A percentile compares a stretch with the other conserved stretches of the same genome.
Conservation (phyloP, 1,284 basidiomycete genomes). For the Boletellus deceptivus region DNA sequence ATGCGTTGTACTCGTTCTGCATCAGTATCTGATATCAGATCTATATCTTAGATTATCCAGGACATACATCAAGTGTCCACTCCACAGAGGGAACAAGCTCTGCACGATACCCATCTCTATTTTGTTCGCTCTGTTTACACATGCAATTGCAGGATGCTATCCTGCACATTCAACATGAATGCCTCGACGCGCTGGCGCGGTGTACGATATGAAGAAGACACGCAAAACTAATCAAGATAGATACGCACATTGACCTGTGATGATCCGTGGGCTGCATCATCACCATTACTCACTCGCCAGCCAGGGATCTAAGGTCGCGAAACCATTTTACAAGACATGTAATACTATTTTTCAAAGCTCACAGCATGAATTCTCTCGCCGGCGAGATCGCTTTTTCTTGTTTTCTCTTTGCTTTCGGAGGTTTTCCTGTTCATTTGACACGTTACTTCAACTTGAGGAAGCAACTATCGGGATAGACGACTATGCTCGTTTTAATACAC, state of each 20-base stretch:
- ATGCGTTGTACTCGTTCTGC: not conserved
- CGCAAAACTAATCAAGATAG: not conserved
- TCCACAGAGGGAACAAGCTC: not conserved
- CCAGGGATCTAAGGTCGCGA: not conserved
- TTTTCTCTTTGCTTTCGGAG: not conserved
- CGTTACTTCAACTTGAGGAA: not conserved
- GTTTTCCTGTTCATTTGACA: not conserved
- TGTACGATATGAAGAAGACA: constrained; percentile 25
- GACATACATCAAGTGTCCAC: not conserved
- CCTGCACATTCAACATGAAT: constrained; percentile 1
- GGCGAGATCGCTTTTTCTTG: not conserved
- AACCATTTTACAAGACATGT: constrained; percentile 3
- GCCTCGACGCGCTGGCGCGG: constrained; percentile 13
- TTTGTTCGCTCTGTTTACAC: not conserved
- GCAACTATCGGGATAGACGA: constrained; percentile 5
- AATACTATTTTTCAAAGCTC: constrained; percentile 4
- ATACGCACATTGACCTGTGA: not conserved
- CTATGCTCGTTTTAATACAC: constrained; percentile 25
- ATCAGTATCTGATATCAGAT: not conserved
- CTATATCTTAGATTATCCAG: constrained; percentile 11
- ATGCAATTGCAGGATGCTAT: not conserved
- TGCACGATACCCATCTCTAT: not conserved
- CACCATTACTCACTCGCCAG: not conserved
- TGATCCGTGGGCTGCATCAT: not conserved
- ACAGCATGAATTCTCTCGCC: constrained; percentile 4